Percentiles rank a stretch among this genome's conserved stretches.
phyloP scores from a whole-genome alignment of 2,329 filamentous ascomycete species.

The Colletotrichum lentis region DNA sequence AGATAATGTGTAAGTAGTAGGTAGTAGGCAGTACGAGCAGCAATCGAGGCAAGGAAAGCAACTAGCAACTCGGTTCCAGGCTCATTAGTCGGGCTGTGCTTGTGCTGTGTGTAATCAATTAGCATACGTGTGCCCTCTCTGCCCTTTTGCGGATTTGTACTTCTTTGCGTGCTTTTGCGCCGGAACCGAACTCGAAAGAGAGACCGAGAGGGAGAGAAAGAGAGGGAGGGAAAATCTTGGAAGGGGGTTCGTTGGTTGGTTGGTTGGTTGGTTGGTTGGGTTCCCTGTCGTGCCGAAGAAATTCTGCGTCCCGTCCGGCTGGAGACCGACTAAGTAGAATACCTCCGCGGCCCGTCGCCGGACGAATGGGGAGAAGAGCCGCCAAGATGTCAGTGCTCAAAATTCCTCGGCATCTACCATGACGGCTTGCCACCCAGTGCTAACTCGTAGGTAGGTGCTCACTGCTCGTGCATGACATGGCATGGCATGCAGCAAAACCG shows the following conservation, averaged over 20 bases:
- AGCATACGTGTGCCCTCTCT: neutral
- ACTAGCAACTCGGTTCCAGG: neutral
- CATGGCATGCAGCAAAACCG: too few relatives aligned
- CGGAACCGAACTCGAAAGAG: neutral
- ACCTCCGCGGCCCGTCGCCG: conserved; percentile 32
- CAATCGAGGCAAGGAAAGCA: neutral
- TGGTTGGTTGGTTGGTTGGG: neutral
- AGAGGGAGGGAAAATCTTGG: neutral
- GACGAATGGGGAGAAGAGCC: conserved; percentile 28
- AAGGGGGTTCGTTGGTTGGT: neutral
- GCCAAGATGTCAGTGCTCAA: neutral
- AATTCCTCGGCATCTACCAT: too few relatives aligned
- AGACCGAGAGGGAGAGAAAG: neutral
- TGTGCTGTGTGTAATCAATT: neutral
- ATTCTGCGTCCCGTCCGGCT: neutral
- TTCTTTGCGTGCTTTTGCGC: too few relatives aligned
- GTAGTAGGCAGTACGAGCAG: too few relatives aligned
- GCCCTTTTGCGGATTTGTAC: neutral
- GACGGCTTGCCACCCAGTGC: too few relatives aligned
- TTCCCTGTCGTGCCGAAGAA: neutral
- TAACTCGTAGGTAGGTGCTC: too few relatives aligned
- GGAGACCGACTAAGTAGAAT: conserved; percentile 17
- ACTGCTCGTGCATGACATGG: too few relatives aligned
- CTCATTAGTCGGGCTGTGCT: neutral
- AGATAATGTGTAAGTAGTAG: too few relatives aligned